A percentile compares a stretch with the other conserved stretches of the same genome.
Evolutionary conservation across 1,284 basidiomycete species (phyloP).

Genomic region (Ceratobasidium sp.): DNA sequence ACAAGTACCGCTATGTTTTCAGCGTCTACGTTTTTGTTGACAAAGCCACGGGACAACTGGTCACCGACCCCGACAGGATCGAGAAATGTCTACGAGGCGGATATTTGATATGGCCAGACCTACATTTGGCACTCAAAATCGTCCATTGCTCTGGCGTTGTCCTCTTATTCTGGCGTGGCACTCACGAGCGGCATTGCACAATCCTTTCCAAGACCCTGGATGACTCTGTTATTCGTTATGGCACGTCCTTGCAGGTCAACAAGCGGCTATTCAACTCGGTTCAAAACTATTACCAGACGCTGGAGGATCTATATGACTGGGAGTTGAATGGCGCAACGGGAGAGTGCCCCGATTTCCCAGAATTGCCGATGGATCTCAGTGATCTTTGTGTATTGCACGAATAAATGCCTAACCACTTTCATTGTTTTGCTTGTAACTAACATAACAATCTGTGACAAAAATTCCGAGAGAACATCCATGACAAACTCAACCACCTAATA

Average conservation of each 20-base stretch:
- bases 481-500: too few relatives aligned
- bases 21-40: conserved; percentile 22
- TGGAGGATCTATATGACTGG: not conserved
- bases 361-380: too few relatives aligned
- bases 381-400: too few relatives aligned
- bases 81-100: not conserved
- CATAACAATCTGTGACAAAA: too few relatives aligned
- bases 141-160: conserved; percentile 19
- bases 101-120: conserved; percentile 9
- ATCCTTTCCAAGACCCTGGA: not conserved
- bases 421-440: too few relatives aligned
- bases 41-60: not conserved
- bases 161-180: conserved; percentile 7
- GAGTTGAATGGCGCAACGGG: not conserved
- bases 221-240: not conserved
- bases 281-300: not conserved
- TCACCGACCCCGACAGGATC: conserved; percentile 12
- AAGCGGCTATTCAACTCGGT: not conserved
- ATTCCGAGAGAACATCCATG: too few relatives aligned
- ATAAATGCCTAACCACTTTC: too few relatives aligned
- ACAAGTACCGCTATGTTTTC: conserved; percentile 1
- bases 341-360: too few relatives aligned
- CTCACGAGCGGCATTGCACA: conserved; percentile 4
- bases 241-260: conserved; percentile 15
- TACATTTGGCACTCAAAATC: conserved; percentile 12